Evolutionary conservation across 2,329 filamentous ascomycete species (phyloP).

Genomic region (Fusarium bactridioides): DNA sequence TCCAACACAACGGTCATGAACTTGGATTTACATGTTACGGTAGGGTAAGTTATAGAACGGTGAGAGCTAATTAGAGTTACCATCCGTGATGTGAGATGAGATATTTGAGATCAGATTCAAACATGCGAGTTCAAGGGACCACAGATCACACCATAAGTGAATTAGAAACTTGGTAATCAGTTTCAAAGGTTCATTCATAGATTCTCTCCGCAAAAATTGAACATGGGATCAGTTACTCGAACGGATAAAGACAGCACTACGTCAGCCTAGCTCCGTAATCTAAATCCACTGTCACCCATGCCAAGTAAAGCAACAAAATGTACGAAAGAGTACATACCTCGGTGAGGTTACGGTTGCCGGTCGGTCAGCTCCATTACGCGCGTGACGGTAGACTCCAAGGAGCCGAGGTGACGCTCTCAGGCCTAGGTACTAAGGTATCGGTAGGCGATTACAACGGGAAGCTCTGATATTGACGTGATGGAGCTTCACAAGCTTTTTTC

Average conservation of each 20-base stretch:
- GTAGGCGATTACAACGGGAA: slow-evolving; percentile 7
- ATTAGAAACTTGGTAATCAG: background rate
- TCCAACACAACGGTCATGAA: slow-evolving; percentile 1
- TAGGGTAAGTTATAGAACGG: background rate
- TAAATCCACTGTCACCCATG: slow-evolving; percentile 7
- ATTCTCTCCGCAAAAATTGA: background rate
- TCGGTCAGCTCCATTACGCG: slow-evolving; percentile 27
- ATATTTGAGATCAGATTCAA: slow-evolving; percentile 36
- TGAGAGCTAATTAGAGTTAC: background rate
- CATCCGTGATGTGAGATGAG: slow-evolving; percentile 21
- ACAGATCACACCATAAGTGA: slow-evolving; percentile 3
- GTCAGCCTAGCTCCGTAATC: slow-evolving; percentile 25
- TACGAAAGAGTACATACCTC: slow-evolving; percentile 28
- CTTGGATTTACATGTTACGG: background rate
- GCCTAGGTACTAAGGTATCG: background rate
- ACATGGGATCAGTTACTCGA: slow-evolving; percentile 18
- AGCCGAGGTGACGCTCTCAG: slow-evolving; percentile 22
- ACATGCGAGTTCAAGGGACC: background rate
- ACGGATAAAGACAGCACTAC: slow-evolving; percentile 10
- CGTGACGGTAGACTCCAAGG: slow-evolving; percentile 25
- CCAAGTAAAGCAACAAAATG: slow-evolving; percentile 12
- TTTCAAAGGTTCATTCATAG: background rate
- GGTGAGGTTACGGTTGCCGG: slow-evolving; percentile 23
- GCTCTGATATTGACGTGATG: slow-evolving; percentile 18
- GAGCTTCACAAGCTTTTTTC: slow-evolving; percentile 36